These are phyloP conservation scores for Leucocoprinus sp. DNA, from an alignment of 768 basidiomycete genomes.

Conservation along the genomic window DNA sequence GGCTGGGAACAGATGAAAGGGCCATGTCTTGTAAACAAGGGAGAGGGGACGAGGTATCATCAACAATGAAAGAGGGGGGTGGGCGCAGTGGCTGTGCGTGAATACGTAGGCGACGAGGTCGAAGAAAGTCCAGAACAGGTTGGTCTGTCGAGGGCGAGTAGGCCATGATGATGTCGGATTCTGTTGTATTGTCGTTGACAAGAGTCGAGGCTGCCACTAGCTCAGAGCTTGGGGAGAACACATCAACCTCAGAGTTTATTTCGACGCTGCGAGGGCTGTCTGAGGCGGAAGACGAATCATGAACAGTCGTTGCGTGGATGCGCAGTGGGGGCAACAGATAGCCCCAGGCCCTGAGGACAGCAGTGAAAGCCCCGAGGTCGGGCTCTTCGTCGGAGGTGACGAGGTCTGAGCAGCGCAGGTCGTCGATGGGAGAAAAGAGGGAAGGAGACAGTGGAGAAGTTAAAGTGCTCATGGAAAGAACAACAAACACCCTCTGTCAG, in stretches of 20 bases:
- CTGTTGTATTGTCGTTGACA: too few relatives aligned
- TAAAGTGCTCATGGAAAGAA: background rate
- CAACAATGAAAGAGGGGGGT: too few relatives aligned
- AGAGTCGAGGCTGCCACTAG: too few relatives aligned
- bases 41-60: too few relatives aligned
- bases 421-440: conserved; percentile 1
- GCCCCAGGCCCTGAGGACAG: conserved; percentile 59
- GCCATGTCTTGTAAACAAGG: too few relatives aligned
- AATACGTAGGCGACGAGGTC: too few relatives aligned
- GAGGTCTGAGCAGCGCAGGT: conserved; percentile 9
- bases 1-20: background rate
- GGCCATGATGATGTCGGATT: too few relatives aligned
- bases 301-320: conserved; percentile 20
- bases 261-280: conserved; percentile 9
- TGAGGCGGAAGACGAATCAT: conserved; percentile 11
- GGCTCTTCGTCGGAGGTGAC: conserved; percentile 55
- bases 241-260: conserved; percentile 12
- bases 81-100: too few relatives aligned
- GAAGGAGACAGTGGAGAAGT: conserved; percentile 5
- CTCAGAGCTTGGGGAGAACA: conserved; percentile 6
- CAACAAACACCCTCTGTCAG: conserved; percentile 13
- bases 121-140: too few relatives aligned
- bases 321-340: conserved; percentile 44
- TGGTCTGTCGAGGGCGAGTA: too few relatives aligned
- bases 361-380: conserved; percentile 65